Conservation (phyloP, 192 early-diverging fungal genomes). For the Umbelopsis ramanniana region DNA sequence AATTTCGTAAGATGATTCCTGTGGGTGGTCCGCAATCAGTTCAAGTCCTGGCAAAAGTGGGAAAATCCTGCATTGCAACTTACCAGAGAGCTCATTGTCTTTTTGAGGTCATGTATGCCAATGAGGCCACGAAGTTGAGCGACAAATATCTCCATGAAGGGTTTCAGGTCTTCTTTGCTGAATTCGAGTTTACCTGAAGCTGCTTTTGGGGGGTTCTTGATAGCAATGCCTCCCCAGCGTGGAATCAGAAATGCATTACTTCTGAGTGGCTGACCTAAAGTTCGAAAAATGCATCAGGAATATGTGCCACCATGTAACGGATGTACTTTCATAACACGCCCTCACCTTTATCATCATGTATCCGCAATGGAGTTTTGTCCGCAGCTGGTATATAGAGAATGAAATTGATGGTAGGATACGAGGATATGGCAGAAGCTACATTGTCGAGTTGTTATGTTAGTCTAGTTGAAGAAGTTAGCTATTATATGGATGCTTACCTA, state of each 20-base stretch:
- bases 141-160: conserved; percentile 80
- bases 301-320: background rate
- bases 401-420: conserved; percentile 86
- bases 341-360: conserved; percentile 60
- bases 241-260: conserved; percentile 91
- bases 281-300: background rate
- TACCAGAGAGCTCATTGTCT: conserved; percentile 7
- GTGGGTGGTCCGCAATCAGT: background rate
- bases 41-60: too few species aligned
- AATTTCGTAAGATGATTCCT: background rate
- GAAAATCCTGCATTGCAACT: background rate
- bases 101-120: conserved; percentile 68
- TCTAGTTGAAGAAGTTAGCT: background rate
- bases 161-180: conserved; percentile 59
- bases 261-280: conserved; percentile 43
- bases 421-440: conserved; percentile 83
- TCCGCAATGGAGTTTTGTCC: conserved; percentile 69
- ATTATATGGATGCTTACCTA: conserved; percentile 52
- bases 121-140: conserved; percentile 82
- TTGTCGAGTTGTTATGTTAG: background rate
- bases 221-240: conserved; percentile 92
- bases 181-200: conserved; percentile 35
- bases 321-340: background rate
- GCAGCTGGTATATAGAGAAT: conserved; percentile 83
- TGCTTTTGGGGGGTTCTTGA: conserved; percentile 64